Evolutionary conservation across 2,329 filamentous ascomycete genomes (phyloP).

Genomic region (Chaetomium sp.): DNA sequence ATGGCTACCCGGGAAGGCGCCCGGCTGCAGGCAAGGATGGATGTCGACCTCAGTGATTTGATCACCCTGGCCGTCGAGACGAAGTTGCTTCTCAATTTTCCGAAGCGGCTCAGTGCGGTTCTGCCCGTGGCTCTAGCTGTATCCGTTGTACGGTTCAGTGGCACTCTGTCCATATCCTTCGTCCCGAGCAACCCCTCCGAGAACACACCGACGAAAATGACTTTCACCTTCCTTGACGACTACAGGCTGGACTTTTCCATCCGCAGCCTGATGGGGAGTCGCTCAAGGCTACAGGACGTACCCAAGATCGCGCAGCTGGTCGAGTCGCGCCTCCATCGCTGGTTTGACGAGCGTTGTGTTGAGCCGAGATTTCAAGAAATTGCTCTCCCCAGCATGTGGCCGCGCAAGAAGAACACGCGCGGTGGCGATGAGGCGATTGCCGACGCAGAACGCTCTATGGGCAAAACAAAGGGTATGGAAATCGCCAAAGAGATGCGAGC

Average conservation of each 20-base stretch:
- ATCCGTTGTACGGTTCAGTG: slow-evolving; percentile 90
- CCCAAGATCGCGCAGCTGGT: slow-evolving; percentile 86
- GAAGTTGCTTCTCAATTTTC: slow-evolving; percentile 91
- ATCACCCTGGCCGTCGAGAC: slow-evolving; percentile 95
- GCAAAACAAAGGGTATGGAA: slow-evolving; percentile 58
- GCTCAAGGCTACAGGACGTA: slow-evolving; percentile 80
- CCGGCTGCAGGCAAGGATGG: slow-evolving; percentile 89
- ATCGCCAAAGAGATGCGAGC: slow-evolving; percentile 53
- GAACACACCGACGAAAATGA: slow-evolving; percentile 80
- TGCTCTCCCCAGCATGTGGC: slow-evolving; percentile 79
- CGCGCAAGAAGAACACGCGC: slow-evolving; percentile 78
- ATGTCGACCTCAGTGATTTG: slow-evolving; percentile 94
- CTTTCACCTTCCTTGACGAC: slow-evolving; percentile 90
- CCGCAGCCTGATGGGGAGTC: slow-evolving; percentile 74
- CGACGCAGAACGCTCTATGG: slow-evolving; percentile 51
- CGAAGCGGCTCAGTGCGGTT: slow-evolving; percentile 83
- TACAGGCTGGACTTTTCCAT: slow-evolving; percentile 84
- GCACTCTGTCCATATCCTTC: slow-evolving; percentile 90
- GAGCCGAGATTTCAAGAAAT: slow-evolving; percentile 88
- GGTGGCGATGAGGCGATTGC: slow-evolving; percentile 65
- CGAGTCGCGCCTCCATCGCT: slow-evolving; percentile 76
- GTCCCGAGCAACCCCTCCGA: slow-evolving; percentile 73
- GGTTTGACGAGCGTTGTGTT: slow-evolving; percentile 86
- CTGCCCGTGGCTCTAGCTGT: slow-evolving; percentile 90
- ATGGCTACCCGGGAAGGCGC: slow-evolving; percentile 64